phyloP scores from a whole-genome alignment of 2,329 filamentous ascomycete species.

The Cordyceps cateniannulata region DNA sequence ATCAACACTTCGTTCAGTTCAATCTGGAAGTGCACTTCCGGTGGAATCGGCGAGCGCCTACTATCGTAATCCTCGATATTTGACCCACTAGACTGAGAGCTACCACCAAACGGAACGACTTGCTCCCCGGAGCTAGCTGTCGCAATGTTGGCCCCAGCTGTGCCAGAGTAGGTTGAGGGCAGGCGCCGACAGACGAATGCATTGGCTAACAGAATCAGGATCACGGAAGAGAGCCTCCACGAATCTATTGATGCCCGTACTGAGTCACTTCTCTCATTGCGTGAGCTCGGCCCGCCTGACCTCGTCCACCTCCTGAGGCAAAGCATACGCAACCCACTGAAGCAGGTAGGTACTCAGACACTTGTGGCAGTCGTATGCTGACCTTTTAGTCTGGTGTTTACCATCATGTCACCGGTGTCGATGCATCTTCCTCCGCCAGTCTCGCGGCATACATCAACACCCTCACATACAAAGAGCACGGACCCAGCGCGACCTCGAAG shows the following conservation, averaged over 20 bases:
- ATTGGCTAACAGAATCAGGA: conserved; percentile 34
- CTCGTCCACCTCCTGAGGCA: conserved; percentile 90
- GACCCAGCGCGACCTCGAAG: conserved; percentile 66
- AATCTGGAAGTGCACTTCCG: background rate
- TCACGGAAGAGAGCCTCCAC: conserved; percentile 88
- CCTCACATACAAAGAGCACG: conserved; percentile 80
- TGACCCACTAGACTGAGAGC: background rate
- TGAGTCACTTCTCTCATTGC: conserved; percentile 75
- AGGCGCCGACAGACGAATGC: conserved; percentile 12
- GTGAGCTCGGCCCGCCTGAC: conserved; percentile 92
- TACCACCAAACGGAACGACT: conserved; percentile 14
- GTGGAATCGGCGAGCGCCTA: background rate
- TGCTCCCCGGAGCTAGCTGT: conserved; percentile 17
- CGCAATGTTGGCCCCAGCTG: conserved; percentile 67
- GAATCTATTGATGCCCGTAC: conserved; percentile 90
- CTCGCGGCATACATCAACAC: conserved; percentile 98
- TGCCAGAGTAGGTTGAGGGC: conserved; percentile 58
- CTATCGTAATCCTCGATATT: background rate
- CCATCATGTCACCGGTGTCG: conserved; percentile 94
- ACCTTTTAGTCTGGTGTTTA: conserved; percentile 72
- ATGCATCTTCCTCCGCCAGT: conserved; percentile 95
- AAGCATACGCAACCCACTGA: conserved; percentile 48
- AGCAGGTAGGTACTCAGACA: conserved; percentile 38
- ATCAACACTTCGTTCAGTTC: background rate
- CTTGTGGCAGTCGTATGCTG: background rate